Conservation (phyloP, 2,329 filamentous ascomycete genomes). For the Trichoderma atroviride region DNA sequence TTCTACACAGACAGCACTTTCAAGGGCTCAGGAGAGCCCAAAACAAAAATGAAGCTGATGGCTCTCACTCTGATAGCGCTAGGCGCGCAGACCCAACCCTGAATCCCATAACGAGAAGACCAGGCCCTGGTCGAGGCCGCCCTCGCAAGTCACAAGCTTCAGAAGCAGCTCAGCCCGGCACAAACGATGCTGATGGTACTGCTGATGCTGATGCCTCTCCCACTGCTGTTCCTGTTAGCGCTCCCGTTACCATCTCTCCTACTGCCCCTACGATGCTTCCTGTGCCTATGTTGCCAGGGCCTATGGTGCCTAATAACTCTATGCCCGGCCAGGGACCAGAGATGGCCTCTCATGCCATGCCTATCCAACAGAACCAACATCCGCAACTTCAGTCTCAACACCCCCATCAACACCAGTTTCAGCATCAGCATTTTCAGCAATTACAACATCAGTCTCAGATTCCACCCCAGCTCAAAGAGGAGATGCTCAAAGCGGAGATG, state of each 20-base stretch:
- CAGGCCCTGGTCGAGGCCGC: conserved; percentile 59
- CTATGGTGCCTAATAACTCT: conserved; percentile 1
- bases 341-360: conserved; percentile 21
- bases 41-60: conserved; percentile 53
- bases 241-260: conserved; percentile 19
- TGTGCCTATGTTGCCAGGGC: not conserved
- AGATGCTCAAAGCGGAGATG: conserved; percentile 1
- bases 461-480: conserved; percentile 1
- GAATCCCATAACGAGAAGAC: conserved; percentile 63
- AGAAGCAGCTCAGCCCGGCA: conserved; percentile 24
- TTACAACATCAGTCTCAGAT: conserved; percentile 11
- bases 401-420: not conserved
- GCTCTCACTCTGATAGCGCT: conserved; percentile 39
- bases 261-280: not conserved
- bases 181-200: not conserved
- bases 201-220: conserved; percentile 1
- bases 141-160: conserved; percentile 46
- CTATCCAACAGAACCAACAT: conserved; percentile 17
- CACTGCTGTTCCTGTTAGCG: not conserved
- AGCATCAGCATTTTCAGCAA: conserved; percentile 5
- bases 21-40: conserved; percentile 60
- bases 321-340: conserved; percentile 9
- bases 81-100: conserved; percentile 52
- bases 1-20: conserved; percentile 57
- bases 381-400: conserved; percentile 15